A percentile compares a stretch with the other conserved stretches of the same genome.
These are phyloP conservation scores for Trifolium pratense DNA, from an alignment of 306 rosid species.

Conservation along the genomic window DNA sequence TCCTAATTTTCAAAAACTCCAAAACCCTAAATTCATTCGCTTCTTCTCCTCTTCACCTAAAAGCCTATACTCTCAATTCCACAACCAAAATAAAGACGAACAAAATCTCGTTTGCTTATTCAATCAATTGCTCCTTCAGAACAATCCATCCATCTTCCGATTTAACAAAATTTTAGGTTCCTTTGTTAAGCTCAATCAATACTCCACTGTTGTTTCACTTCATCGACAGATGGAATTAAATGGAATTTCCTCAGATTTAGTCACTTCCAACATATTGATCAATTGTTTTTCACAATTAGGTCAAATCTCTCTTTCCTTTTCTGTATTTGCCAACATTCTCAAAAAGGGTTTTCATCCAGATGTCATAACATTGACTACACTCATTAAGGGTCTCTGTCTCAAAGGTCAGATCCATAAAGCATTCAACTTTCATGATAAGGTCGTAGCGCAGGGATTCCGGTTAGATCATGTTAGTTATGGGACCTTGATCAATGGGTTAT, in stretches of 20 bases:
- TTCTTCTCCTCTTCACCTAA: too few relatives aligned
- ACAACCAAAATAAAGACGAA: too few relatives aligned
- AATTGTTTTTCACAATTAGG: not conserved
- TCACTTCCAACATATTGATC: not conserved
- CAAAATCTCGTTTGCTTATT: too few relatives aligned
- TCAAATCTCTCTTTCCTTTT: not conserved
- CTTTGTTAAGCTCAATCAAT: not conserved
- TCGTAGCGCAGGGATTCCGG: not conserved
- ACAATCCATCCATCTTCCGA: not conserved
- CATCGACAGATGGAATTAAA: not conserved
- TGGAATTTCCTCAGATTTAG: not conserved
- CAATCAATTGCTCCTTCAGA: too few relatives aligned
- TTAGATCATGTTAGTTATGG: not conserved
- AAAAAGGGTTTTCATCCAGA: not conserved
- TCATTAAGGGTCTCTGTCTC: not conserved
- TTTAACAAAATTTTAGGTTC: not conserved
- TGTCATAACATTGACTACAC: not conserved
- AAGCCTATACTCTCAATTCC: too few relatives aligned
- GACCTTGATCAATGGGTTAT: not conserved
- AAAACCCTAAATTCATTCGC: too few relatives aligned
- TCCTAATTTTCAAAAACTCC: too few relatives aligned
- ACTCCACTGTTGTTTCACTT: not conserved
- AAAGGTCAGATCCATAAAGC: not conserved
- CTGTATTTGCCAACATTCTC: not conserved
- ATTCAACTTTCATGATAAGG: not conserved